phyloP scores from a whole-genome alignment of 495 filamentous ascomycete genomes.

The Niebla homalea region DNA sequence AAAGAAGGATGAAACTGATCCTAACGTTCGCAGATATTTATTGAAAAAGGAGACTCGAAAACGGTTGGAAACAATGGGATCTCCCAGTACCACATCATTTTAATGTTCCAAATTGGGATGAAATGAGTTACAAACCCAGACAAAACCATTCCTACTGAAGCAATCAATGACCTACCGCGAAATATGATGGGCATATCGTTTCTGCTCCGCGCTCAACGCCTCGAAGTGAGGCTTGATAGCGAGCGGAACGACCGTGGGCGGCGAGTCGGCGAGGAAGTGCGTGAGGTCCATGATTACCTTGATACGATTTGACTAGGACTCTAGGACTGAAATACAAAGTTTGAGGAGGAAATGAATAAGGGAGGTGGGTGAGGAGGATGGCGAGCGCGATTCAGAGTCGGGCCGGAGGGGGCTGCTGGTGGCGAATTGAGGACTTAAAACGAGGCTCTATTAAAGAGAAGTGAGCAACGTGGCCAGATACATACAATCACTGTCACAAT shows the following conservation, averaged over 20 bases:
- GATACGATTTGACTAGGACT: neutral
- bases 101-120: too few species aligned
- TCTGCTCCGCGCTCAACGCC: conserved; percentile 60
- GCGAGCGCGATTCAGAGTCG: too few species aligned
- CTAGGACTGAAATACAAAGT: too few species aligned
- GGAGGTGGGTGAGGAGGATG: too few species aligned
- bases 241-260: conserved; percentile 72
- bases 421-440: too few species aligned
- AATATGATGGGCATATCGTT: conserved; percentile 83
- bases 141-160: too few species aligned
- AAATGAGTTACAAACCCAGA: neutral
- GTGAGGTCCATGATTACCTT: conserved; percentile 4
- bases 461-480: neutral
- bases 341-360: too few species aligned
- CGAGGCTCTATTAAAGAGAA: too few species aligned
- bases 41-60: neutral
- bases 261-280: conserved; percentile 80
- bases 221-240: conserved; percentile 86
- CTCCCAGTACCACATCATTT: too few species aligned
- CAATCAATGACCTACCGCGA: conserved; percentile 42
- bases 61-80: neutral
- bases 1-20: neutral
- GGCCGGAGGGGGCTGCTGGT: too few species aligned
- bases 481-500: too few species aligned
- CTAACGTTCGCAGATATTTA: neutral